Base-by-base conservation (phyloP, 2,329 filamentous ascomycete species). In the Xylaria multiplex region DNA sequence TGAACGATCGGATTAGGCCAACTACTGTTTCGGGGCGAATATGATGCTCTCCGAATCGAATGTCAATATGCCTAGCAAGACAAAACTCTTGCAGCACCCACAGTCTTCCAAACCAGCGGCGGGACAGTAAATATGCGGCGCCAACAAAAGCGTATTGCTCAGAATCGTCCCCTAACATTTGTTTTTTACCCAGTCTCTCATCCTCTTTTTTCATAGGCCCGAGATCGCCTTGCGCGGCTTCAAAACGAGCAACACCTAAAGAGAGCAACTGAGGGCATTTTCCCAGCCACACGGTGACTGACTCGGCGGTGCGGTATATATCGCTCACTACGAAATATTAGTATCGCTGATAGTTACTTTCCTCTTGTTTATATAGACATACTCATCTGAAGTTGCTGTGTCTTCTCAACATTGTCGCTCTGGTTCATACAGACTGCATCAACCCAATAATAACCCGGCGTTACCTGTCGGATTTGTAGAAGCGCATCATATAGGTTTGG, bases 401-500 rank as follows among this genome's bases (percentile, higher is more conserved):
- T 62, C 49, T 52, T 62, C 52, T 70, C 66, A 7, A 9, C 24
- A 3, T 27, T 22, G 40, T 70, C 59, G 6, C n/a, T 37, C 42
- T 69, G 63, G 30, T 69, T 67, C 42, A 70, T 69, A 43, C 66
- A 67, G 22, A 69, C 57, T 19, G 58, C 65, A 27, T 69, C 68
- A 24, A 69, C 43, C 66, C 66, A 69, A 55, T 67, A 64, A 35
- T 50, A 35, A 14, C 64, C 64, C 19, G 64, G 64, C 14, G n/a
- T 22, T 24, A 8, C n/a, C 45, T 37, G 54, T 24, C 64, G 35
- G 7, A 67, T 35, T 24, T 64, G 59, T 13, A 63, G 22, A 22
- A 67, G 46, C 11, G 55, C 54, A 58, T 60, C 37, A 14, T 67
- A 57, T n/a, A 67, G 54, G 32, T 67, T 67, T 7, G 50, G 64